Evolutionary conservation across 805 yeast genomes (phyloP).

Genomic region (Candida maesae): DNA sequence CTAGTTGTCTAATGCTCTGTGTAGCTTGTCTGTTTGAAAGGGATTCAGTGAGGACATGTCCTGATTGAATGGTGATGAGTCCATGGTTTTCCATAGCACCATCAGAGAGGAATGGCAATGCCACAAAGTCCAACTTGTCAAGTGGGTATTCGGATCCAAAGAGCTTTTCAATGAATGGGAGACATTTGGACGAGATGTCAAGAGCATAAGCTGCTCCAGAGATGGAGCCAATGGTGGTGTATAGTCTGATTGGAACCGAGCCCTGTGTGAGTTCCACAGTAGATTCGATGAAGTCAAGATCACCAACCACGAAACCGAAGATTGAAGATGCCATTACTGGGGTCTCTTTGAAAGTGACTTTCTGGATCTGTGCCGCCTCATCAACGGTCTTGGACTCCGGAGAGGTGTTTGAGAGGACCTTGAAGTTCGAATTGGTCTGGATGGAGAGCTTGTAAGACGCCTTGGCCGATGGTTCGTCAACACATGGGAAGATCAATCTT

Average conservation of each 20-base stretch:
- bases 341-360: conserved; percentile 46
- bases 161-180: conserved; percentile 45
- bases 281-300: conserved; percentile 50
- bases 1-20: conserved; percentile 46
- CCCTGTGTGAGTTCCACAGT: conserved; percentile 26
- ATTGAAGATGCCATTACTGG: conserved; percentile 60
- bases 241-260: conserved; percentile 47
- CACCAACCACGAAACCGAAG: conserved; percentile 69
- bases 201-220: conserved; percentile 47
- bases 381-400: conserved; percentile 29
- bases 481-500: conserved; percentile 58
- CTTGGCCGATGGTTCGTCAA: conserved; percentile 61
- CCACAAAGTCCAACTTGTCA: conserved; percentile 60
- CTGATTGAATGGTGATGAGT: conserved; percentile 54
- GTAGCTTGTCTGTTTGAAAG: conserved; percentile 25
- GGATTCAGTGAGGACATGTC: conserved; percentile 40
- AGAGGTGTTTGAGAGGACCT: conserved; percentile 49
- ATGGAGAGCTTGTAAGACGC: conserved; percentile 48
- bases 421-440: conserved; percentile 40
- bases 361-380: conserved; percentile 23
- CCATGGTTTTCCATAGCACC: conserved; percentile 85
- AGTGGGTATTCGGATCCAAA: conserved; percentile 51
- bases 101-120: conserved; percentile 67
- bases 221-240: conserved; percentile 51
- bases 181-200: conserved; percentile 39